Evolutionary conservation across 164 flowering plant genomes (phyloP).

Genomic region (Umbilicus rupestris): DNA sequence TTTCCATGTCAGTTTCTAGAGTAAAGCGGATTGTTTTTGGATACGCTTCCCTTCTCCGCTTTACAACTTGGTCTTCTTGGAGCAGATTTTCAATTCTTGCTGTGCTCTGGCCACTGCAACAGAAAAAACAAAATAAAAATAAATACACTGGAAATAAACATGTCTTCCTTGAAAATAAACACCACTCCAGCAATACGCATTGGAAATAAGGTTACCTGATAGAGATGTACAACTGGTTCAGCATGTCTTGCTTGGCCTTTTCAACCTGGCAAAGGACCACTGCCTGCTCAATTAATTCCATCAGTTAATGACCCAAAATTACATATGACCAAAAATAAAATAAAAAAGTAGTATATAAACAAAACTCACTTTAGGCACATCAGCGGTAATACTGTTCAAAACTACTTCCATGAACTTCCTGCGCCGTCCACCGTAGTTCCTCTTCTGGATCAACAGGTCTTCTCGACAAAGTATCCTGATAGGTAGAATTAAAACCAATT

Average conservation of each 20-base stretch:
- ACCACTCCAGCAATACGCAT: background rate
- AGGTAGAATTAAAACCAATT: background rate
- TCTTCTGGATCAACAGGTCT: slow-evolving; percentile 98
- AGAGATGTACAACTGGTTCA: slow-evolving; percentile 83
- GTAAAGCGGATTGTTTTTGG: slow-evolving; percentile 79
- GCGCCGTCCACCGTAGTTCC: slow-evolving; percentile 99
- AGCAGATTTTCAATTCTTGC: slow-evolving; percentile 80
- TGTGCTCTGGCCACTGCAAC: slow-evolving; percentile 55
- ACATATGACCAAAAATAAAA: too few relatives aligned
- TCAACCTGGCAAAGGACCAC: slow-evolving; percentile 99
- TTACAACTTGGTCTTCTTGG: slow-evolving; percentile 80
- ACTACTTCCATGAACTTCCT: slow-evolving; percentile 99
- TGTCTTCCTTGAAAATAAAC: too few relatives aligned
- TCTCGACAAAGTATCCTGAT: slow-evolving; percentile 85
- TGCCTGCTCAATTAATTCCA: slow-evolving; percentile 51
- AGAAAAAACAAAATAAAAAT: background rate
- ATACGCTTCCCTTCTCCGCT: slow-evolving; percentile 63
- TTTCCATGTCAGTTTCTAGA: slow-evolving; percentile 74
- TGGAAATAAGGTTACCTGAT: slow-evolving; percentile 44
- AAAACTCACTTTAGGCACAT: slow-evolving; percentile 73
- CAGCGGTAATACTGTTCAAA: slow-evolving; percentile 91
- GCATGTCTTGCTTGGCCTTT: slow-evolving; percentile 98
- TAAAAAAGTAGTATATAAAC: background rate
- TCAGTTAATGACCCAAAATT: background rate
- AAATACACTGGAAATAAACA: background rate